Base-by-base conservation (phyloP, 352 stramenopile species). In the Blastocystis sp. region DNA sequence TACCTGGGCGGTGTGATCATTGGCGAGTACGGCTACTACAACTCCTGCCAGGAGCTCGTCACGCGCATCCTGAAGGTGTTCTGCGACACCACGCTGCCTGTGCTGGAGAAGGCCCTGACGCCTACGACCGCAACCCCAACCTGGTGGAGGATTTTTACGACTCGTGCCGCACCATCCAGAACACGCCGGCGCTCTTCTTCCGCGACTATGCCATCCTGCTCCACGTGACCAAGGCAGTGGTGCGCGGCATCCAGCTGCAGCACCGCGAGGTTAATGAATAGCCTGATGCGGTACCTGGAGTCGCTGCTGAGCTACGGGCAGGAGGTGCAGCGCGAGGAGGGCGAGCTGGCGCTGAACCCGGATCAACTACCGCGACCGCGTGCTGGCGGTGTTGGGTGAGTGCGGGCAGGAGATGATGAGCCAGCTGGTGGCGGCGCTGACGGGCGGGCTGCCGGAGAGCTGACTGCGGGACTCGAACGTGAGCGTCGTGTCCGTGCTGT, bases 91-190 rank as follows among this genome's bases (percentile, higher is more conserved):
- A 77, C 66, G n/a, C 41, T 77, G 5, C 53, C 66, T n/a, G 19
- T 77, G 19, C 66, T 77, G n/a, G 38, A 34, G 2, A 34, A n/a
- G 1, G 38, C 2, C 66, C 66, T 2, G 66, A 77, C 3, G 66
- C 66, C 52, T 77, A 77, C 40, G 34, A 38, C 2, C 66, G 60
- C 4, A 77, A 77, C 52, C 66, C 66, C 14, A 60, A 60, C 52
- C 34, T 77, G 7, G 66, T 77, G 4, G 66, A 77, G 38, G 66
- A 77, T 5, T 77, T 77, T 19, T 77, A 77, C 52, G 66, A 77
- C 5, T 5, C 52, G 66, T n/a, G 66, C 34, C 66, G 66, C 19
- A 60, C 66, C 2, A 21, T 77, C n/a, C 66, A 77, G 38, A 77
- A 4, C 9, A 77, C 60, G 19, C 66, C 66, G 19, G 11, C 53